A percentile compares a stretch with the other conserved stretches of the same genome.
Evolutionary conservation across 208 protist species (phyloP).

Genomic region (Paratrypanosoma confusum): DNA sequence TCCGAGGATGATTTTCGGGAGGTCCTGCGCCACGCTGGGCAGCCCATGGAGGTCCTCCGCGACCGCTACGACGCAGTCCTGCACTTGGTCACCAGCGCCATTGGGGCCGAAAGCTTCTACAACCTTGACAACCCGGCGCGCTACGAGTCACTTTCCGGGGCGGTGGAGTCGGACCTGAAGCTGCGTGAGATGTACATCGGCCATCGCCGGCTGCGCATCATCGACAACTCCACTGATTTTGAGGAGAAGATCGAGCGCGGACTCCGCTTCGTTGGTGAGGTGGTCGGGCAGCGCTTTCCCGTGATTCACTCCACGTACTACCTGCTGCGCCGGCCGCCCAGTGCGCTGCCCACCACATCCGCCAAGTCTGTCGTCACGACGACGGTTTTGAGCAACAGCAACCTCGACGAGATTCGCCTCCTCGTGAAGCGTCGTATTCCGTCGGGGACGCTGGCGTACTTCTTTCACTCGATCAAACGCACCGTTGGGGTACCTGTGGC

Average conservation of each 20-base stretch:
- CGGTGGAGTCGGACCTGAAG: slow-evolving; percentile 63
- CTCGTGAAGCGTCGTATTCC: slow-evolving; percentile 33
- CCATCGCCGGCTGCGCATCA: slow-evolving; percentile 49
- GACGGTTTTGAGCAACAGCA: slow-evolving; percentile 43
- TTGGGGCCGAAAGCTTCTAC: slow-evolving; percentile 68
- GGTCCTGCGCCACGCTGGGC: slow-evolving; percentile 29
- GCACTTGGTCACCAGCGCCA: slow-evolving; percentile 69
- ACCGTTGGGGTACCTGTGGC: too few relatives aligned
- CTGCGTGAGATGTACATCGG: slow-evolving; percentile 68
- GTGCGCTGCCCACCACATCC: slow-evolving; percentile 19
- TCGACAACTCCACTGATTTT: slow-evolving; percentile 71
- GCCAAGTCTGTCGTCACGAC: slow-evolving; percentile 28
- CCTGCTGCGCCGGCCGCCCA: slow-evolving; percentile 26
- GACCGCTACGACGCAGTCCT: slow-evolving; percentile 80
- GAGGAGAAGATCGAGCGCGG: slow-evolving; percentile 65
- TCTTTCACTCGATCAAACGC: slow-evolving; percentile 53
- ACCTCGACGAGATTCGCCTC: slow-evolving; percentile 48
- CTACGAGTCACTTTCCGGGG: slow-evolving; percentile 69
- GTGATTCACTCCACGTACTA: slow-evolving; percentile 23
- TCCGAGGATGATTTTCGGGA: slow-evolving; percentile 35
- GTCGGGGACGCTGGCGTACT: slow-evolving; percentile 47
- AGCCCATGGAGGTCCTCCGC: slow-evolving; percentile 40
- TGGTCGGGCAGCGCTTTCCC: slow-evolving; percentile 42
- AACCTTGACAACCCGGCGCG: slow-evolving; percentile 65
- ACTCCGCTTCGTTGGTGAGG: slow-evolving; percentile 17